Base-by-base conservation (phyloP, 176 grass and related monocot genomes). In the Ampelocalamus luodianensis region DNA sequence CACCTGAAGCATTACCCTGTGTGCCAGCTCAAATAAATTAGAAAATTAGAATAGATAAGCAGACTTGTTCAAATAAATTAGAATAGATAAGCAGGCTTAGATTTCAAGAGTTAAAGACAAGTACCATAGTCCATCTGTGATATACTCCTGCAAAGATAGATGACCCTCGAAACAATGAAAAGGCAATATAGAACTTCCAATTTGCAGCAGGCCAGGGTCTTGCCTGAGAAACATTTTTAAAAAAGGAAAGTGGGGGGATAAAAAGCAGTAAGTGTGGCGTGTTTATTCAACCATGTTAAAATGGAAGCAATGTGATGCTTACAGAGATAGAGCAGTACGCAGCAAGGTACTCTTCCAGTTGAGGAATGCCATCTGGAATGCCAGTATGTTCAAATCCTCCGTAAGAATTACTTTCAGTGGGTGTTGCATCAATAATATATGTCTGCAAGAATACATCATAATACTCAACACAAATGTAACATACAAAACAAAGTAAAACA, bases 1-100 rank as follows among this genome's bases (percentile, higher is more conserved):
- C 96, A 78, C 96, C 96, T 50, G 96, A 95, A 81, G 96, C 93
- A 94, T 98, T 98, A 81, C 96, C 96, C 96, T 98, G 86, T 56
- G 60, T 88, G 60, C 50, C 76, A 80, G 32, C 77, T 83, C 56
- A 86, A 90, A 79, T 73, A 87, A 80, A 73, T 86, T 34, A 86
- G 79, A 88, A 87, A 80, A 73, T 86, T 34, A 86, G 79, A 88
- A 79, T 20, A 79, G 10, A 86, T 53, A 44, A 76, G 17, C 32
- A 55, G 1, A 50, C 44, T 65, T 75, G 39, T 34, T 83, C 56
- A 86, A 90, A 79, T 73, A 87, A 80, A 73, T 86, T 26, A 86
- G 79, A 88, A 79, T 20, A 79, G 10, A 86, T 53, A 44, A 77
- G 22, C 16, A 48, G 3, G 43, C 37, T 65, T 75, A 76, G 23